phyloP scores from a whole-genome alignment of 768 basidiomycete species.

The Plicaturopsis crispa region DNA sequence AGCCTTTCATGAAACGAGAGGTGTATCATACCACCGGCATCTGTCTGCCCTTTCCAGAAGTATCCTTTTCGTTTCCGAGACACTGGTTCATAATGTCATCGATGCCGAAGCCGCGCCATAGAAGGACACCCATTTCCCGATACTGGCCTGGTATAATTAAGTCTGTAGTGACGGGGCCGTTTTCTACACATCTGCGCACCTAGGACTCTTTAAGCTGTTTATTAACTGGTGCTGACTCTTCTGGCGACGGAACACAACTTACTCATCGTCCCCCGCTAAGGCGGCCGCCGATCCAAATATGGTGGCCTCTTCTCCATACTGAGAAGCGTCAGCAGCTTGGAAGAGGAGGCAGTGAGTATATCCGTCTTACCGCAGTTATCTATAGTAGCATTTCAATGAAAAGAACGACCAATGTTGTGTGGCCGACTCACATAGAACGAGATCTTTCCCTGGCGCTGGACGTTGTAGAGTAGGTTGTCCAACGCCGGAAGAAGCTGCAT shows the following conservation, averaged over 20 bases:
- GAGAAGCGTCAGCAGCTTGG: conserved; percentile 8
- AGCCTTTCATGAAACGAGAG: conserved; percentile 3
- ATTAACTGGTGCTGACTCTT: background rate
- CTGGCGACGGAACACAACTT: conserved; percentile 18
- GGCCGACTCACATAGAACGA: conserved; percentile 77
- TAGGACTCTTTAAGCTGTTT: conserved; percentile 49
- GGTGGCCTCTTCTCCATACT: conserved; percentile 90
- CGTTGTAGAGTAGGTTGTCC: conserved; percentile 85
- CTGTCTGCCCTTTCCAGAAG: conserved; percentile 76
- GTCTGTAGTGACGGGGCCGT: background rate
- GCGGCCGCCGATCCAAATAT: conserved; percentile 87
- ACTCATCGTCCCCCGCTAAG: conserved; percentile 80
- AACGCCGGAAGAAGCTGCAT: conserved; percentile 78
- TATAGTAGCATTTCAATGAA: conserved; percentile 16
- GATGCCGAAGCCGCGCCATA: conserved; percentile 80
- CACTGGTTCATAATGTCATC: conserved; percentile 87
- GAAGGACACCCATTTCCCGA: conserved; percentile 83
- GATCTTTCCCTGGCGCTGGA: conserved; percentile 91
- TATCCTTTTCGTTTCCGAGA: conserved; percentile 81
- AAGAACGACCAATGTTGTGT: too few species aligned
- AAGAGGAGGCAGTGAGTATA: conserved; percentile 3
- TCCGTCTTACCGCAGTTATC: conserved; percentile 72
- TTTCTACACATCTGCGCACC: conserved; percentile 31
- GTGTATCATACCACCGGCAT: conserved; percentile 76
- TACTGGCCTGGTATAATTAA: conserved; percentile 62